Conservation (phyloP, 768 basidiomycete species). For the Antrodiella citrinella region DNA sequence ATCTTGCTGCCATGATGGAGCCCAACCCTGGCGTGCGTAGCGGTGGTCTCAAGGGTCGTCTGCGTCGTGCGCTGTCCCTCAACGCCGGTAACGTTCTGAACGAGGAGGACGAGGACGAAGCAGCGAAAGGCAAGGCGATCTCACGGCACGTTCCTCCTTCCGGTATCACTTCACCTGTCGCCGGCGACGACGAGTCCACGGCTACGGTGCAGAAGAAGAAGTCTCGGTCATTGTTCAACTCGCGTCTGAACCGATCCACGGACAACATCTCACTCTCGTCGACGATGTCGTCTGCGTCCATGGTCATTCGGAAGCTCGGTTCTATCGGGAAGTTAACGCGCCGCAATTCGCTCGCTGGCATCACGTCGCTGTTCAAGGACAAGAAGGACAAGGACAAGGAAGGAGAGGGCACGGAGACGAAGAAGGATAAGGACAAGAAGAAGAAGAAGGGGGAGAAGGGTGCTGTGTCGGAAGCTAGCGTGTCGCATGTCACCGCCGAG, state of each 20-base stretch:
- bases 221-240: constrained; percentile 77
- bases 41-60: constrained; percentile 68
- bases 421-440: constrained; percentile 35
- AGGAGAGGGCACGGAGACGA: constrained; percentile 35
- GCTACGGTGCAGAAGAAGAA: constrained; percentile 52
- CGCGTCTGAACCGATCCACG: constrained; percentile 78
- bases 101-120: constrained; percentile 47
- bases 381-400: constrained; percentile 45
- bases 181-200: constrained; percentile 23
- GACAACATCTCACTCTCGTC: constrained; percentile 95
- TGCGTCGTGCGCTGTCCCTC: constrained; percentile 67
- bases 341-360: constrained; percentile 82
- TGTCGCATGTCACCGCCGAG: constrained; percentile 82
- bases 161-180: constrained; percentile 18
- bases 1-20: constrained; percentile 48
- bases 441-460: constrained; percentile 52
- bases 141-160: neutral
- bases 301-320: constrained; percentile 95
- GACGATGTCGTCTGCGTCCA: constrained; percentile 89
- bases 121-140: constrained; percentile 12
- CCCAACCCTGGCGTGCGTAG: constrained; percentile 39
- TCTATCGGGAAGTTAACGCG: constrained; percentile 84
- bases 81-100: constrained; percentile 50
- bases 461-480: constrained; percentile 55
- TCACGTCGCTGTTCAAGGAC: constrained; percentile 92